A percentile compares a stretch with the other conserved stretches of the same genome.
phyloP scores from a whole-genome alignment of 2,329 filamentous ascomycete genomes.

The Aspergillus glaucus region DNA sequence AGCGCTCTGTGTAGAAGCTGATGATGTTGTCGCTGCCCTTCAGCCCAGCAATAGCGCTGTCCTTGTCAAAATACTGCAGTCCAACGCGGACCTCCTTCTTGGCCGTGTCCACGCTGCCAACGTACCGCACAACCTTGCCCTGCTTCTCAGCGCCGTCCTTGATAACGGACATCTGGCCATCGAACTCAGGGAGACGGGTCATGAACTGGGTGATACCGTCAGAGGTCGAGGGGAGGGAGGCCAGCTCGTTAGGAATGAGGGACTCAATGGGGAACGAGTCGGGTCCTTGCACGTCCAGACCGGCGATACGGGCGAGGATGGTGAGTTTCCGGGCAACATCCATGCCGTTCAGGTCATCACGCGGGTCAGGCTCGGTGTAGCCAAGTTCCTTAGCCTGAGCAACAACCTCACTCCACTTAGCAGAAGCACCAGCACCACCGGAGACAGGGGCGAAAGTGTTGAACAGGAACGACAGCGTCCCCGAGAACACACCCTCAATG shows the following conservation, averaged over 20 bases:
- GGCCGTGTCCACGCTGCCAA: slow-evolving; percentile 85
- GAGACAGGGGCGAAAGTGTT: slow-evolving; percentile 87
- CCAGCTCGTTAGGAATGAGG: slow-evolving; percentile 81
- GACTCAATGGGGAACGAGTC: slow-evolving; percentile 91
- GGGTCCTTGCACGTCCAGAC: slow-evolving; percentile 72
- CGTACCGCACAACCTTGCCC: slow-evolving; percentile 89
- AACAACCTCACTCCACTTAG: slow-evolving; percentile 86
- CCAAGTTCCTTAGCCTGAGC: slow-evolving; percentile 86
- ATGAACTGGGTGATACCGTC: slow-evolving; percentile 74
- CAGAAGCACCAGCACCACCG: slow-evolving; percentile 47
- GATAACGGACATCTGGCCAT: slow-evolving; percentile 80
- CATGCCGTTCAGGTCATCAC: slow-evolving; percentile 79
- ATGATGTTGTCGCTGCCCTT: slow-evolving; percentile 99
- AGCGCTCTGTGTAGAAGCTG: slow-evolving; percentile 94
- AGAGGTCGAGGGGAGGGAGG: slow-evolving; percentile 56
- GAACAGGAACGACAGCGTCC: slow-evolving; percentile 97
- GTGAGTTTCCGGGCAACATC: slow-evolving; percentile 95
- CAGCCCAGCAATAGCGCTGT: slow-evolving; percentile 84
- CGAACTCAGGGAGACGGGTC: slow-evolving; percentile 70
- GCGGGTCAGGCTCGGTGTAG: slow-evolving; percentile 83
- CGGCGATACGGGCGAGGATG: slow-evolving; percentile 81
- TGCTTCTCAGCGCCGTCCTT: slow-evolving; percentile 79
- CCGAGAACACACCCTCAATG: slow-evolving; percentile 96
- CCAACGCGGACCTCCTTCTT: slow-evolving; percentile 82
- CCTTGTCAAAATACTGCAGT: slow-evolving; percentile 78